Evolutionary conservation across 345 rosid genomes (phyloP).

Genomic region (Eucalyptus sp.): DNA sequence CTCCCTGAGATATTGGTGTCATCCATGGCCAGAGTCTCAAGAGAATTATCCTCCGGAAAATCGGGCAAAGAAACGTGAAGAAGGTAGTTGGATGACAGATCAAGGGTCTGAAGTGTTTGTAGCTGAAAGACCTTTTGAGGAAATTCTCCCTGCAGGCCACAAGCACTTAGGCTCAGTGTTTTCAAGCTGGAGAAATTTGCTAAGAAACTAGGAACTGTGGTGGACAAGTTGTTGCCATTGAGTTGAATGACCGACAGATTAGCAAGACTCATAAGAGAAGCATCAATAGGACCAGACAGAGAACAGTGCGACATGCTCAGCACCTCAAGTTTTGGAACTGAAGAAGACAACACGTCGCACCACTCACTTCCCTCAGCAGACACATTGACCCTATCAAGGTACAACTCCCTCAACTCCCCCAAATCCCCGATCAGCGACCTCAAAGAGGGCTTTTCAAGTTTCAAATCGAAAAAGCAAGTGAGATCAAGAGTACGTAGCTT

Average conservation of each 20-base stretch:
- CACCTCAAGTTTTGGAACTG: neutral
- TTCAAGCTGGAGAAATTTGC: slow-evolving; percentile 8
- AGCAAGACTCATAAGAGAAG: neutral
- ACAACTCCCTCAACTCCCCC: neutral
- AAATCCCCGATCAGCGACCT: slow-evolving; percentile 4
- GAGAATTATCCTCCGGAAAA: neutral
- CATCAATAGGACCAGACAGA: slow-evolving; percentile 14
- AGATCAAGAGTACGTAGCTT: slow-evolving; percentile 17
- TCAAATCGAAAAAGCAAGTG: accelerated
- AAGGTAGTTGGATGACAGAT: neutral
- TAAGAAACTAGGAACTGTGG: slow-evolving; percentile 11
- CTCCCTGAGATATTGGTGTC: slow-evolving; percentile 10
- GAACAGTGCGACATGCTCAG: slow-evolving; percentile 12
- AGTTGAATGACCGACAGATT: slow-evolving; percentile 7
- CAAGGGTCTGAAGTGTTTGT: slow-evolving; percentile 6
- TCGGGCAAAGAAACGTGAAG: slow-evolving; percentile 14
- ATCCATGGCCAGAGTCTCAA: neutral
- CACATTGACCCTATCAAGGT: slow-evolving; percentile 11
- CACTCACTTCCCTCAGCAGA: slow-evolving; percentile 11
- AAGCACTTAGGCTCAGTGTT: neutral
- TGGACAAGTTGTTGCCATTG: neutral
- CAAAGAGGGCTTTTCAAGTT: slow-evolving; percentile 10
- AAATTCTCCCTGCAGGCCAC: slow-evolving; percentile 7
- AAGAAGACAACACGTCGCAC: slow-evolving; percentile 12
- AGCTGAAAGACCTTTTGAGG: slow-evolving; percentile 11